Conservation (phyloP, 345 rosid genomes). For the Anastatica hierochuntica region DNA sequence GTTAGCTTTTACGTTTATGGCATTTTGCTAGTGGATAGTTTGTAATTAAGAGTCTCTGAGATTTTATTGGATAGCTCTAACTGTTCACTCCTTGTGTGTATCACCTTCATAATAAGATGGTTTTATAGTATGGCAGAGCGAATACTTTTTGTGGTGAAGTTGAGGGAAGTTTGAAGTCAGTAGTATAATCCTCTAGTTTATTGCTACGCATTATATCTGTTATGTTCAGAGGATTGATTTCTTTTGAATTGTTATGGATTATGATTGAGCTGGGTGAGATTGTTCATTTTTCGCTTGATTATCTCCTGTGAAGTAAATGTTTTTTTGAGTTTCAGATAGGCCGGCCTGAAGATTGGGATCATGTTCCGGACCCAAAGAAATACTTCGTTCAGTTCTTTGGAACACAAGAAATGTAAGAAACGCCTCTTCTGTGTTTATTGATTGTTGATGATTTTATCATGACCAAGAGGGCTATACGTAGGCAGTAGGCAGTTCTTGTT, state of each 20-base stretch:
- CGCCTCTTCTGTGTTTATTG: not conserved
- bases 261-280: no score
- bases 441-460: no score
- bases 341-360: constrained; percentile 77
- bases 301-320: constrained; percentile 13
- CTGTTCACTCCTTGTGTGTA: no score
- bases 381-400: constrained; percentile 88
- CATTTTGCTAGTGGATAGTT: no score
- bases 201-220: not conserved
- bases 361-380: constrained; percentile 68
- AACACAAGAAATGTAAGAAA: constrained; percentile 86
- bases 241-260: no score
- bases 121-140: not conserved
- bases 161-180: no score
- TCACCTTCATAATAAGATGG: not conserved
- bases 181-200: no score
- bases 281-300: no score
- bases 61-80: no score
- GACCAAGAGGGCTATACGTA: no score
- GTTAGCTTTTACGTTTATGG: not conserved
- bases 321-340: constrained; percentile 55
- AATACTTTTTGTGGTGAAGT: no score
- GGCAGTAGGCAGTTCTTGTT: not conserved
- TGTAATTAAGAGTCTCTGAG: no score
- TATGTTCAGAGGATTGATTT: not conserved